Conservation (phyloP, 2,329 filamentous ascomycete genomes). For the Penicillium sp. region DNA sequence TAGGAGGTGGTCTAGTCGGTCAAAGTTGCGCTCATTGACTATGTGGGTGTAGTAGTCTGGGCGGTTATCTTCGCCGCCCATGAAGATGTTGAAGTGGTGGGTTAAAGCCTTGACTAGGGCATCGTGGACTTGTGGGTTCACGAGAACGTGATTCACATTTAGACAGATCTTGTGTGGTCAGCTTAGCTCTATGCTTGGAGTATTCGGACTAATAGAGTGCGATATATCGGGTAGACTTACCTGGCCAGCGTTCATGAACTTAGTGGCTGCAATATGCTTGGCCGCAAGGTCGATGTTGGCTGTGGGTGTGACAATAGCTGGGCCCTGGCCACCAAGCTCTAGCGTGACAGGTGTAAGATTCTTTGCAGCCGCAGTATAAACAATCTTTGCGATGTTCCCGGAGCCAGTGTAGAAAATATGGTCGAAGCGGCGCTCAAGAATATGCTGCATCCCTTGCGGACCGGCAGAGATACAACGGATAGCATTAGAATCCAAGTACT, state of each 20-base stretch:
- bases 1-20: slow-evolving; percentile 42
- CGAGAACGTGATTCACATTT: slow-evolving; percentile 48
- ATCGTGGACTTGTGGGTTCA: slow-evolving; percentile 41
- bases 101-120: slow-evolving; percentile 37
- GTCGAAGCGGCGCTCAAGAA: slow-evolving; percentile 44
- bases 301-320: slow-evolving; percentile 44
- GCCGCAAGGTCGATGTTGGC: slow-evolving; percentile 47
- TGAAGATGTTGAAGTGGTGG: slow-evolving; percentile 36
- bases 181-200: background rate
- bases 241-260: slow-evolving; percentile 47
- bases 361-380: slow-evolving; percentile 45
- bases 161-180: slow-evolving; percentile 31
- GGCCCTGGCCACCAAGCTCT: slow-evolving; percentile 50
- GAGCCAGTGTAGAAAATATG: slow-evolving; percentile 52
- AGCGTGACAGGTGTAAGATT: slow-evolving; percentile 48
- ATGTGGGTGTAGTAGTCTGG: slow-evolving; percentile 36
- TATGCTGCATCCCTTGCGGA: slow-evolving; percentile 36
- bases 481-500: slow-evolving; percentile 45
- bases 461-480: slow-evolving; percentile 40
- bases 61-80: slow-evolving; percentile 17
- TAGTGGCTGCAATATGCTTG: slow-evolving; percentile 45
- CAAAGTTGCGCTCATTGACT: slow-evolving; percentile 46
- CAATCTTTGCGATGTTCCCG: slow-evolving; percentile 37
- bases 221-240: slow-evolving; percentile 1
- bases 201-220: background rate